Base-by-base conservation (phyloP, 129 eudicot species). In the Artemisia tridentata region DNA sequence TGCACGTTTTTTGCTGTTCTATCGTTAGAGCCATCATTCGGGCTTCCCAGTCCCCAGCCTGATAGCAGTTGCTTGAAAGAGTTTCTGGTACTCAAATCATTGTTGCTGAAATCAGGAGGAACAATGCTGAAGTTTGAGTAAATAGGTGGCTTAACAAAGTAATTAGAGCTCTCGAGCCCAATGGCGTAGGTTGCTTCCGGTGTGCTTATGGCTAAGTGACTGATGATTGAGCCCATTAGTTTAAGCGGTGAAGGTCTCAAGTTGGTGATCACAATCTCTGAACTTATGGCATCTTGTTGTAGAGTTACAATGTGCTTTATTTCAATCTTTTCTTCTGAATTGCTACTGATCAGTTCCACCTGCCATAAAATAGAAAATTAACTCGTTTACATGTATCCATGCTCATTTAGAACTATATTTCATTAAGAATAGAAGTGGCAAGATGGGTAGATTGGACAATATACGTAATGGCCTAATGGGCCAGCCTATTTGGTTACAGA, bases 141-240 rank as follows among this genome's bases (percentile, higher is more conserved):
- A 45, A 92, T 10, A 3, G 96, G 96, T n/a, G 88, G 86, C 82
- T 77, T 81, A 73, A 19, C 75, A 43, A 71, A 81, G 81, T 79
- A 92, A 80, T 84, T 83, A 7, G 96, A 87, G 47, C 88, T 82
- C 75, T 85, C 86, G 14, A 92, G 72, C 73, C 98, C 98, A 27
- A 83, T 29, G 14, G 96, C 95, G 43, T 80, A 87, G 23, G 88
- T 72, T 54, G 96, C 96, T 65, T 92, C 98, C 0, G 98, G 98
- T 17, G 96, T 89, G 86, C 98, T 92, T 38, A 87, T 84, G n/a
- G 84, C 84, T 69, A 92, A 68, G 76, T 92, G 98, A 72, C 92
- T 82, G 13, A 92, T 46, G 63, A 87, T 61, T n/a, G 90, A 83
- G 8, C 98, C 98, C 75, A 17, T 75, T 49, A 92, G 41, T 63